Percentiles rank a stretch among this genome's conserved stretches.
These are phyloP conservation scores for Alternaria panax DNA, from an alignment of 2,329 filamentous ascomycete species.

Conservation along the genomic window DNA sequence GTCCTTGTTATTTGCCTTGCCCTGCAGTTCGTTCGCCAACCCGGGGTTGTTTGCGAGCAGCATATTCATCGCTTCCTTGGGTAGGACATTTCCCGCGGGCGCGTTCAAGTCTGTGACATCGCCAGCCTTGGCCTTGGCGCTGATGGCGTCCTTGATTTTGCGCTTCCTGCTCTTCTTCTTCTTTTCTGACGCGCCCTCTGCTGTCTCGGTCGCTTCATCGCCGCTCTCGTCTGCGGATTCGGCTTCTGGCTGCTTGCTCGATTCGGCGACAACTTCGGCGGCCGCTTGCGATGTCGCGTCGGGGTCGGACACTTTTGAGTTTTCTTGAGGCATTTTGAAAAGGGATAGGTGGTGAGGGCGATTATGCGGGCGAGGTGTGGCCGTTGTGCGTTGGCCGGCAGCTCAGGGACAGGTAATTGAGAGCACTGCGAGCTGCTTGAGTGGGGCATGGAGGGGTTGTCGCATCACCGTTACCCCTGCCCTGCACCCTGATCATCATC, in stretches of 20 bases:
- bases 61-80: conserved; percentile 48
- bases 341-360: background rate
- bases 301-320: conserved; percentile 69
- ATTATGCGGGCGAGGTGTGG: conserved; percentile 29
- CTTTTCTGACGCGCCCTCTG: conserved; percentile 57
- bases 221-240: conserved; percentile 44
- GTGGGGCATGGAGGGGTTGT: conserved; percentile 20
- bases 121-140: conserved; percentile 44
- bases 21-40: conserved; percentile 47
- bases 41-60: conserved; percentile 50
- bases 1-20: conserved; percentile 37
- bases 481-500: conserved; percentile 5
- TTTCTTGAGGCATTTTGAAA: conserved; percentile 53
- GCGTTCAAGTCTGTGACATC: conserved; percentile 35
- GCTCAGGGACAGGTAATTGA: conserved; percentile 21
- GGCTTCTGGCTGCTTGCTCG: conserved; percentile 37
- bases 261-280: conserved; percentile 51
- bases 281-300: conserved; percentile 58
- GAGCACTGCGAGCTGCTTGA: conserved; percentile 11
- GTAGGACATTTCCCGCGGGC: conserved; percentile 42
- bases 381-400: conserved; percentile 8
- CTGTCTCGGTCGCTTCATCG: conserved; percentile 46
- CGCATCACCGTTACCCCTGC: background rate
- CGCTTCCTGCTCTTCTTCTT: conserved; percentile 73
- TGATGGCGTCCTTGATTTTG: conserved; percentile 61